These are phyloP conservation scores for Pelargonium fulgidum DNA, from an alignment of 441 rosid species.

Conservation along the genomic window DNA sequence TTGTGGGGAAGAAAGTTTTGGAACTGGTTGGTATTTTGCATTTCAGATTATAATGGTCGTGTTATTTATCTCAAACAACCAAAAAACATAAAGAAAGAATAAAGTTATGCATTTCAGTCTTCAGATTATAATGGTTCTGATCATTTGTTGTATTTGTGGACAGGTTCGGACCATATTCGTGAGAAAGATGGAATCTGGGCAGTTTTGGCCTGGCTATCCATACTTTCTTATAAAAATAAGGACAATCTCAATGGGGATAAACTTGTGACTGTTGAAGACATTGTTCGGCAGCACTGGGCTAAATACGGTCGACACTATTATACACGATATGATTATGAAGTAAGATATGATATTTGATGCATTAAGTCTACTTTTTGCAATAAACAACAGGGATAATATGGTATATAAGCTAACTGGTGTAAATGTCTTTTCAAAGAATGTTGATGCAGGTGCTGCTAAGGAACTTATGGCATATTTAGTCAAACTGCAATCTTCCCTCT, in stretches of 20 bases:
- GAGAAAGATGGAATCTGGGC: conserved; percentile 99
- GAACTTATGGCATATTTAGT: conserved; percentile 81
- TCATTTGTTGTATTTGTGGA: conserved; percentile 21
- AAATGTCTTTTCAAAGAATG: conserved; percentile 53
- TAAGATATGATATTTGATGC: conserved; percentile 20
- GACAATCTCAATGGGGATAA: conserved; percentile 53
- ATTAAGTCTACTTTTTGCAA: background rate
- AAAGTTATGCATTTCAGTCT: too few species aligned
- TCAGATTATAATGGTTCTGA: too few species aligned
- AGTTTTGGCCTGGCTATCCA: conserved; percentile 96
- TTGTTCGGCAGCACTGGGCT: conserved; percentile 86
- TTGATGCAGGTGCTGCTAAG: conserved; percentile 86
- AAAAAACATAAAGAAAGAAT: background rate
- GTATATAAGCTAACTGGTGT: conserved; percentile 22
- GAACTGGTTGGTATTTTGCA: conserved; percentile 59
- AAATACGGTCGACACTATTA: conserved; percentile 91
- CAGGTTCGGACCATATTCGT: conserved; percentile 94
- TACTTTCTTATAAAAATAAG: conserved; percentile 78
- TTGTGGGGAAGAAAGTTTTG: conserved; percentile 99
- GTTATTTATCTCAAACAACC: background rate
- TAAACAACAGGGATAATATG: conserved; percentile 4
- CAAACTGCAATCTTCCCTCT: conserved; percentile 64
- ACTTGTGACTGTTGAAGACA: conserved; percentile 87
- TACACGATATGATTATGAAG: conserved; percentile 97
- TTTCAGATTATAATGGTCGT: background rate